Conservation (phyloP, 2,329 filamentous ascomycete genomes). For the Alternaria sp. region DNA sequence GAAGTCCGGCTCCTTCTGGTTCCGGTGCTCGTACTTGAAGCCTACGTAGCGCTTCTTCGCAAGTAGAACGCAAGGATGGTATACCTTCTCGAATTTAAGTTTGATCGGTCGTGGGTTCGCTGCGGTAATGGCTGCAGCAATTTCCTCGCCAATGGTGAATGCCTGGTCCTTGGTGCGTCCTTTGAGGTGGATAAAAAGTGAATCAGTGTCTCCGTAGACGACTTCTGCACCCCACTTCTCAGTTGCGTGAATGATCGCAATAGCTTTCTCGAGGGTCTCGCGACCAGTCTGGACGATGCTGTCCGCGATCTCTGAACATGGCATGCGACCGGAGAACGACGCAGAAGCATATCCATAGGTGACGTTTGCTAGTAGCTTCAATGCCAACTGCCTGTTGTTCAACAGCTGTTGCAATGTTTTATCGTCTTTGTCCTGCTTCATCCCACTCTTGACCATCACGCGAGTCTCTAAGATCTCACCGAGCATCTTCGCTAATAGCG, state of each 20-base stretch:
- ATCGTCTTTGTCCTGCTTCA: constrained; percentile 93
- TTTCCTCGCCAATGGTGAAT: constrained; percentile 91
- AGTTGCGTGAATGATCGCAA: constrained; percentile 89
- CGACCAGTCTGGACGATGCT: constrained; percentile 96
- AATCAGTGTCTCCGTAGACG: constrained; percentile 97
- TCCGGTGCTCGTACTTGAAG: constrained; percentile 87
- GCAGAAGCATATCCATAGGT: constrained; percentile 98
- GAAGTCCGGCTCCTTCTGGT: constrained; percentile 83
- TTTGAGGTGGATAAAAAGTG: constrained; percentile 87
- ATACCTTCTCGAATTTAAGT: constrained; percentile 98
- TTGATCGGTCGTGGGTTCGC: constrained; percentile 92
- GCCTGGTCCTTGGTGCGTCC: constrained; percentile 87
- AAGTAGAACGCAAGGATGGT: constrained; percentile 90
- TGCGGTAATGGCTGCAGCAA: constrained; percentile 83
- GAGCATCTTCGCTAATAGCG: constrained; percentile 93
- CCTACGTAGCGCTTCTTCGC: constrained; percentile 99
- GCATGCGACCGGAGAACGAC: constrained; percentile 96
- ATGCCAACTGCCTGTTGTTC: constrained; percentile 90
- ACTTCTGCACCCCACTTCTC: constrained; percentile 92
- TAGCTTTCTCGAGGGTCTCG: constrained; percentile 92
- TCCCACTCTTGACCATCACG: constrained; percentile 96
- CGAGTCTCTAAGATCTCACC: constrained; percentile 94
- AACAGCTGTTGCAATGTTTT: constrained; percentile 83
- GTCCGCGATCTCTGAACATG: constrained; percentile 96
- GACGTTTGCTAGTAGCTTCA: constrained; percentile 98